Base-by-base conservation (phyloP, 306 rosid species). In the Delonix regia region DNA sequence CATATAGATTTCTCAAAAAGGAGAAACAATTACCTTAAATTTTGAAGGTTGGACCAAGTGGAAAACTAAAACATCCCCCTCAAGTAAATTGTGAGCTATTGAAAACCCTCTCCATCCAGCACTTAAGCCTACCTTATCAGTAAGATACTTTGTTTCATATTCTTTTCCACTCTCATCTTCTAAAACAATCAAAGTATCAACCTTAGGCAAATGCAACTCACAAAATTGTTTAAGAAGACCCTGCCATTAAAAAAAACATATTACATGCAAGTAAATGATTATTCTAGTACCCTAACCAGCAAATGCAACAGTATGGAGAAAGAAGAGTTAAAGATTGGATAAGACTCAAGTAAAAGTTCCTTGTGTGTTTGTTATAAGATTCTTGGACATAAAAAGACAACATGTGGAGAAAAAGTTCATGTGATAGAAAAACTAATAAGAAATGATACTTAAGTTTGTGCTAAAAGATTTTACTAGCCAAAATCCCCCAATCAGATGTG, bases 91-190 rank as follows among this genome's bases (percentile, higher is more conserved):
- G 80, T 85, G 91, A 75, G 74, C 81, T 4, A 71, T 12, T 11
- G 88, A 81, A 78, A 89, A 87, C 2, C 61, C 42, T 81, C 80
- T 87, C 93, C 93, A 87, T 69, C 91, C 91, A 60, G 57, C 88
- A 75, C 91, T 87, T 63, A 89, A 62, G 25, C 88, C 89, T 33
- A 6, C 15, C 81, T 89, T 87, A 13, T 7, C 47, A 39, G 15
- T 45, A 73, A 87, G 86, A 71, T 78, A 89, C 75, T 87, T 83
- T 2, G 83, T 61, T 65, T 52, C 14, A 14, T 55, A 80, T 21
- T 25, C 81, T 10, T 81, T 8, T 33, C 89, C 84, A 39, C 28
- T 49, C 66, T 83, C 89, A 62, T 87, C 93, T 77, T 87, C 93
- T 87, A 89, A 68, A 78, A n/a, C 51, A 80, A 87, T 66, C 47